A percentile compares a stretch with the other conserved stretches of the same genome.
Conservation (phyloP, 176 grass and related monocot genomes). For the Rhynchospora breviuscula region DNA sequence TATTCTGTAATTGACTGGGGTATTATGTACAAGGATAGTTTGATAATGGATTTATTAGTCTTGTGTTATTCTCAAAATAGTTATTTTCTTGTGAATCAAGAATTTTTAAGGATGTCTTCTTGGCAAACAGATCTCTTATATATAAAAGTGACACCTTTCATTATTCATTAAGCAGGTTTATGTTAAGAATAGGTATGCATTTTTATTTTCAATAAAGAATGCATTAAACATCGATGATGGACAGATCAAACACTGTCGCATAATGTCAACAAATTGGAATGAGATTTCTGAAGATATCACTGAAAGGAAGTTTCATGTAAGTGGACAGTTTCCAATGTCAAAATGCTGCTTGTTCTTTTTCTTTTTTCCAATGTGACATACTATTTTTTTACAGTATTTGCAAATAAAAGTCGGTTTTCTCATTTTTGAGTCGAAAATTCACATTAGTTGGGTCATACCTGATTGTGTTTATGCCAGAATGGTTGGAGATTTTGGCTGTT, state of each 20-base stretch:
- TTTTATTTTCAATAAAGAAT: slow-evolving; percentile 38
- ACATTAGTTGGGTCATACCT: neutral
- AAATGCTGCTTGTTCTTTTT: too few species aligned
- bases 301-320: slow-evolving; percentile 18
- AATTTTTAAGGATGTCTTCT: neutral
- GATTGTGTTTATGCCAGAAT: too few species aligned
- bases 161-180: slow-evolving; percentile 15
- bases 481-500: too few species aligned
- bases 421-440: too few species aligned
- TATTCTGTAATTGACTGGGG: neutral
- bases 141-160: neutral
- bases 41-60: neutral
- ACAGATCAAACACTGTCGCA: slow-evolving; percentile 18
- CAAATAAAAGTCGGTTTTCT: neutral
- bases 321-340: too few species aligned
- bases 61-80: neutral
- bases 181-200: slow-evolving; percentile 36
- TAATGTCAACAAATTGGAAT: slow-evolving; percentile 18
- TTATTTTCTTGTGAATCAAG: neutral
- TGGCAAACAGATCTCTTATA: neutral
- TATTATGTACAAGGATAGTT: neutral
- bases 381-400: neutral
- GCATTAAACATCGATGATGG: slow-evolving; percentile 29
- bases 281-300: neutral
- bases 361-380: too few species aligned